Evolutionary conservation across 768 basidiomycete species (phyloP), one percentile per base, ranked within the genome.

Genomic region (Collybiopsis confluens): DNA sequence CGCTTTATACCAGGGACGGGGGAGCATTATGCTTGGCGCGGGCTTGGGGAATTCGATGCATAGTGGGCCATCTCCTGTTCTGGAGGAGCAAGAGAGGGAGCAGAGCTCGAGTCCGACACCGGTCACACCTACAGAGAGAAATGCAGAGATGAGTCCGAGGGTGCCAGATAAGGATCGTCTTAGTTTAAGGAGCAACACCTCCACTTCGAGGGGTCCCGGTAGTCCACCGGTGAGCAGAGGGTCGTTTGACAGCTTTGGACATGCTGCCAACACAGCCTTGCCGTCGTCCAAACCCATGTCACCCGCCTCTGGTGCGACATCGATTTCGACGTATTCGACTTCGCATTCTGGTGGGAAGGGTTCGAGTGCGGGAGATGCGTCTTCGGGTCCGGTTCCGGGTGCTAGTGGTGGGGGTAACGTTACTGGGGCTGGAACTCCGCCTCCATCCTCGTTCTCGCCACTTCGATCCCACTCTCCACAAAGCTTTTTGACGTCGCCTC

Each of bases 401-500:
- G 5, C 13, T 5, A 33, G 30, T 33, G 13, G 30, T 33, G 30
- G 30, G 30, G n/a, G n/a, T n/a, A n/a, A n/a, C n/a, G n/a, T n/a
- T n/a, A n/a, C n/a, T n/a, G n/a, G n/a, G n/a, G n/a, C n/a, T n/a
- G n/a, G n/a, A n/a, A 33, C 42, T 27, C 20, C 21, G 20, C 42
- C 5, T 6, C 42, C 42, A 18, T 18, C 42, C 13, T 13, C 13
- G 30, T 33, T 33, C 30, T 33, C 27, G 15, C 30, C 47, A 20
- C 28, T 11, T 16, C 28, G 10, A 15, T 45, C 57, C 60, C 54
- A 57, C 58, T 59, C 61, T 4, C 42, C 54, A 16, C 41, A 52
- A 35, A 67, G 68, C 1, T 45, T 70, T 42, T 54, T 74, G 50
- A 70, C 73, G 30, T 78, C 75, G 5, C 67, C 68, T 1, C 62